phyloP scores from a whole-genome alignment of 1,284 basidiomycete species.

The Coniophora puteana region DNA sequence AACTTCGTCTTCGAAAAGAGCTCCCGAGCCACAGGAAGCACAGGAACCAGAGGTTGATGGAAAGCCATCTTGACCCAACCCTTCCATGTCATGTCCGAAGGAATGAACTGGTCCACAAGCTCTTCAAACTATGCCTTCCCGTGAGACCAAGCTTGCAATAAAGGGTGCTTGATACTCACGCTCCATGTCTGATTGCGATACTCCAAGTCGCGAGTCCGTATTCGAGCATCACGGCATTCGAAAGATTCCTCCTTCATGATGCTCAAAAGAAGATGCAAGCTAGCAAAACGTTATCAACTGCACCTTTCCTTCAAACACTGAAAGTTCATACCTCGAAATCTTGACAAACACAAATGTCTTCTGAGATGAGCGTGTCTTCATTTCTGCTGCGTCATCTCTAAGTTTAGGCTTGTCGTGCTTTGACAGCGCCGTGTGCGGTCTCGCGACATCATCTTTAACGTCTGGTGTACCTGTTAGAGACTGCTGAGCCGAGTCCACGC shows the following conservation, averaged over 20 bases:
- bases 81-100: constrained; percentile 70
- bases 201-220: constrained; percentile 70
- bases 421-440: constrained; percentile 16
- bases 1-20: constrained; percentile 73
- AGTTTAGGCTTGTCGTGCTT: constrained; percentile 23
- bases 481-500: constrained; percentile 11
- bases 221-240: constrained; percentile 68
- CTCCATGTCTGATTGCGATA: constrained; percentile 89
- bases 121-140: constrained; percentile 63
- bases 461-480: constrained; percentile 17
- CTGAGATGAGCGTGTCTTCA: constrained; percentile 74
- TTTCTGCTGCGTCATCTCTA: constrained; percentile 68
- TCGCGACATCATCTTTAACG: constrained; percentile 21
- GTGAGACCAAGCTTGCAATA: constrained; percentile 5
- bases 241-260: constrained; percentile 71
- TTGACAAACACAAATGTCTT: constrained; percentile 84
- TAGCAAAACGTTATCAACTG: constrained; percentile 24
- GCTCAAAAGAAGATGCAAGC: constrained; percentile 65
- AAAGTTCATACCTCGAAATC: constrained; percentile 59
- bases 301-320: constrained; percentile 10
- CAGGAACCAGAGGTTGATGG: constrained; percentile 69
- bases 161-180: constrained; percentile 40
- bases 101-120: constrained; percentile 76
- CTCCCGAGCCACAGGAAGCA: constrained; percentile 71
- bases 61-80: constrained; percentile 83